phyloP scores from a whole-genome alignment of 345 rosid genomes.

The Eucalyptus curtisii region DNA sequence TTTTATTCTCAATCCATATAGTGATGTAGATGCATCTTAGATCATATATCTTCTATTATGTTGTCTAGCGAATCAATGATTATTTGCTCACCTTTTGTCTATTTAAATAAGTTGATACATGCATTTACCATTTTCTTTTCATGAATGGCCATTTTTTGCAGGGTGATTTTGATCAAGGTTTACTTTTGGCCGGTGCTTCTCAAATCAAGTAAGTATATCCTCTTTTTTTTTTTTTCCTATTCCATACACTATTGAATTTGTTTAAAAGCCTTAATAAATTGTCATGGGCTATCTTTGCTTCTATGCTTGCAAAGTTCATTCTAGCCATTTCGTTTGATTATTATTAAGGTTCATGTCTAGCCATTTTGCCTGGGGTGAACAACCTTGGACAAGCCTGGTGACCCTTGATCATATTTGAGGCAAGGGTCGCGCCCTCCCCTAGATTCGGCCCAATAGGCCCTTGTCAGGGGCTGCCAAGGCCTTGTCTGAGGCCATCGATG shows the following conservation, averaged over 20 bases:
- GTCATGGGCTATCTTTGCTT: background rate
- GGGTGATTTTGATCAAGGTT: background rate
- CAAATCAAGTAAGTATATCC: background rate
- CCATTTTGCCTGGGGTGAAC: background rate
- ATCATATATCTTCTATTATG: too few relatives aligned
- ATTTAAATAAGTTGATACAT: too few relatives aligned
- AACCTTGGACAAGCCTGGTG: background rate
- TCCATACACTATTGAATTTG: background rate
- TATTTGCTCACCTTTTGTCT: too few relatives aligned
- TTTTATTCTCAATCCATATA: too few relatives aligned
- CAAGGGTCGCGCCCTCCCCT: accelerated
- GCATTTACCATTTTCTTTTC: too few relatives aligned
- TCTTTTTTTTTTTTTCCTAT: background rate
- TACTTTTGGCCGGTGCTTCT: background rate
- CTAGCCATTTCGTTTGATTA: background rate
- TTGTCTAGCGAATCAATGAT: too few relatives aligned
- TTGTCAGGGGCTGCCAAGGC: background rate
- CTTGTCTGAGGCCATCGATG: background rate
- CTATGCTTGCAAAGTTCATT: background rate
- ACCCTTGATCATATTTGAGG: background rate
- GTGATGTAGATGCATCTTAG: too few relatives aligned
- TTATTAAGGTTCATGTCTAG: background rate
- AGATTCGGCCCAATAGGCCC: background rate
- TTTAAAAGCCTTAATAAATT: background rate
- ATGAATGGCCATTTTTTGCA: background rate